These are phyloP conservation scores for Omphalotus guepiniiformis DNA, from an alignment of 768 basidiomycete species.

Conservation along the genomic window DNA sequence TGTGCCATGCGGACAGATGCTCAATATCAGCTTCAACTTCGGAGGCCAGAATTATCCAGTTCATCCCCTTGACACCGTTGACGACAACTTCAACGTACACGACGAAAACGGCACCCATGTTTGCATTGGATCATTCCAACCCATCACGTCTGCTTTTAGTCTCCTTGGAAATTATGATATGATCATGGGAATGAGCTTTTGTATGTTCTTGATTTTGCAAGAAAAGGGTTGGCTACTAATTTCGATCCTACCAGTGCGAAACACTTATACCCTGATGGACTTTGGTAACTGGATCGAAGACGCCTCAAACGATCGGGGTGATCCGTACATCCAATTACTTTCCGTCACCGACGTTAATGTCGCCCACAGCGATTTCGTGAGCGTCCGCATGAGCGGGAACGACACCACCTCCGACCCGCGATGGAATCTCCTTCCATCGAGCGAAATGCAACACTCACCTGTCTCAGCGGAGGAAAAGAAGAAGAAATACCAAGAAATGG, in stretches of 20 bases:
- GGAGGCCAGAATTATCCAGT: constrained; percentile 66
- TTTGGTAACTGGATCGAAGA: constrained; percentile 65
- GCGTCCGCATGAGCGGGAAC: constrained; percentile 53
- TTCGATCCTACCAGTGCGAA: constrained; percentile 52
- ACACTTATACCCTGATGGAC: constrained; percentile 66
- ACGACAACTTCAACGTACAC: constrained; percentile 50
- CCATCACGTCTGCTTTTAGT: constrained; percentile 77
- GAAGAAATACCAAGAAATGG: constrained; percentile 55
- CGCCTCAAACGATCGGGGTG: constrained; percentile 35
- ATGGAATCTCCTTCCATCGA: constrained; percentile 57
- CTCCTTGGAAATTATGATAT: constrained; percentile 75
- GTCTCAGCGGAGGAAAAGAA: constrained; percentile 63
- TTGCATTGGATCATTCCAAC: constrained; percentile 80
- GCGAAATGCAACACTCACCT: constrained; percentile 59
- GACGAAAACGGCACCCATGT: constrained; percentile 47
- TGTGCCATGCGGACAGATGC: constrained; percentile 67
- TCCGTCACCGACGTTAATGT: constrained; percentile 48
- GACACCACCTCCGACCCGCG: constrained; percentile 52
- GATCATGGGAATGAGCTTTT: constrained; percentile 78
- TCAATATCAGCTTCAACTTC: constrained; percentile 70
- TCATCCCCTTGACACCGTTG: constrained; percentile 68
- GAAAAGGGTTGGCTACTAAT: neutral
- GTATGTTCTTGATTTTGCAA: constrained; percentile 36
- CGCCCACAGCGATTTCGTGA: constrained; percentile 65
- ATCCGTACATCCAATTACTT: constrained; percentile 70